Evolutionary conservation across 345 rosid genomes (phyloP).

Genomic region (Acer saccharum): DNA sequence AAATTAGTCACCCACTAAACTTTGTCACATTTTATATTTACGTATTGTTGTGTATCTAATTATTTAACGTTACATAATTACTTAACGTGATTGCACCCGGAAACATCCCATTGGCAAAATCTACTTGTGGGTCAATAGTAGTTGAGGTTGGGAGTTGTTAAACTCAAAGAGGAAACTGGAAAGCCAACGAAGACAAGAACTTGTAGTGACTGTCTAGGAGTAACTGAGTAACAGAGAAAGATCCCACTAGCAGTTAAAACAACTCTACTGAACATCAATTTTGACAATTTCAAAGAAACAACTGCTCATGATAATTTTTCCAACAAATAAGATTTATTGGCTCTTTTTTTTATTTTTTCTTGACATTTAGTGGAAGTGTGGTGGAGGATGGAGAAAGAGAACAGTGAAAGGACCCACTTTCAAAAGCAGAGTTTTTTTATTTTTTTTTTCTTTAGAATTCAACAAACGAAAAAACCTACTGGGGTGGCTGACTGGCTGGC

Average conservation of each 20-base stretch:
- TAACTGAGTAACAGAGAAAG: background rate
- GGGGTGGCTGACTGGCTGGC: background rate
- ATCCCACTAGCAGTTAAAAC: too few relatives aligned
- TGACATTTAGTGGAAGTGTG: constrained; percentile 46
- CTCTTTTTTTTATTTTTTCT: background rate
- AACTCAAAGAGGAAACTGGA: too few relatives aligned
- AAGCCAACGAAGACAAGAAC: too few relatives aligned
- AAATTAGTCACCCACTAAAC: too few relatives aligned
- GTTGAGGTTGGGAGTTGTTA: too few relatives aligned
- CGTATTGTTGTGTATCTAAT: too few relatives aligned
- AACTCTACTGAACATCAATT: background rate
- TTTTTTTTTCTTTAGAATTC: constrained; percentile 17
- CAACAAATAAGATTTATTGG: constrained; percentile 20
- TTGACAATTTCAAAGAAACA: background rate
- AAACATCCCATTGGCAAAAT: too few relatives aligned
- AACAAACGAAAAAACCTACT: constrained; percentile 18
- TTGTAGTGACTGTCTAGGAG: too few relatives aligned
- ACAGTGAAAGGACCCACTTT: constrained; percentile 34
- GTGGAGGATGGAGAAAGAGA: constrained; percentile 30
- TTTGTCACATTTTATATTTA: too few relatives aligned
- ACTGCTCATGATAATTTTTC: constrained; percentile 14
- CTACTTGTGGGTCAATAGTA: too few relatives aligned
- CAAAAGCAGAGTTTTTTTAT: constrained; percentile 14
- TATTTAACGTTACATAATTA: too few relatives aligned
- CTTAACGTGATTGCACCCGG: too few relatives aligned